phyloP scores from a whole-genome alignment of 2,329 filamentous ascomycete genomes.

The Fusarium sp. region DNA sequence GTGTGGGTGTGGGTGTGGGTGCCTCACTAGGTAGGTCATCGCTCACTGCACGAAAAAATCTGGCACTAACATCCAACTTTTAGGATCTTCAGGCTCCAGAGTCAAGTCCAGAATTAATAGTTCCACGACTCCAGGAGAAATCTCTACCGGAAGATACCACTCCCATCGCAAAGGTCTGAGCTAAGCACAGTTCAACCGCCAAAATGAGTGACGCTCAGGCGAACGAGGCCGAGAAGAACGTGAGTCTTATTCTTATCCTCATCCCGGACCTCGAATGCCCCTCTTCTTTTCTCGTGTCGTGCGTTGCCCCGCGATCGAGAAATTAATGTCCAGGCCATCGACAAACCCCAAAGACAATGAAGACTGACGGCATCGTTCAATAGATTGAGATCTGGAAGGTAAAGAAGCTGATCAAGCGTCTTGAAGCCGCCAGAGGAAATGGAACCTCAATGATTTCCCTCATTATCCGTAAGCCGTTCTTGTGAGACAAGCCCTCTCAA shows the following conservation, averaged over 20 bases:
- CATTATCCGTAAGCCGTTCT: conserved; percentile 82
- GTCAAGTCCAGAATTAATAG: conserved; percentile 32
- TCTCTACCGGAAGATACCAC: conserved; percentile 24
- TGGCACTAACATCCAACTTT: conserved; percentile 47
- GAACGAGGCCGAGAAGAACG: conserved; percentile 98
- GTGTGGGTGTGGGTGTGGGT: conserved; percentile 5
- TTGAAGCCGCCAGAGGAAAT: conserved; percentile 96
- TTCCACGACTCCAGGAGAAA: conserved; percentile 32
- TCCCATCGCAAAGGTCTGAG: conserved; percentile 33
- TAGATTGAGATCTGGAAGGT: conserved; percentile 92
- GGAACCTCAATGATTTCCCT: conserved; percentile 99
- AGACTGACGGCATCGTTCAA: conserved; percentile 30
- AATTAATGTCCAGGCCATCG: conserved; percentile 12
- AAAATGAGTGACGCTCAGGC: conserved; percentile 88
- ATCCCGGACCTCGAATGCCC: conserved; percentile 20
- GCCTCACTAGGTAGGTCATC: conserved; percentile 40
- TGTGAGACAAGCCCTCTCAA: conserved; percentile 8
- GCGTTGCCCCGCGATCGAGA: conserved; percentile 46
- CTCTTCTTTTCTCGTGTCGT: conserved; percentile 22
- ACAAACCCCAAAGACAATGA: conserved; percentile 6
- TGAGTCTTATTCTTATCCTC: conserved; percentile 52
- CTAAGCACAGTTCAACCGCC: conserved; percentile 46
- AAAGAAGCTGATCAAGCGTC: conserved; percentile 99
- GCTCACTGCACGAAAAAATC: conserved; percentile 45
- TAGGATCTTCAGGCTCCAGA: conserved; percentile 39